Evolutionary conservation across 2,329 filamentous ascomycete species (phyloP).

Genomic region (Ambrosiella xylebori): DNA sequence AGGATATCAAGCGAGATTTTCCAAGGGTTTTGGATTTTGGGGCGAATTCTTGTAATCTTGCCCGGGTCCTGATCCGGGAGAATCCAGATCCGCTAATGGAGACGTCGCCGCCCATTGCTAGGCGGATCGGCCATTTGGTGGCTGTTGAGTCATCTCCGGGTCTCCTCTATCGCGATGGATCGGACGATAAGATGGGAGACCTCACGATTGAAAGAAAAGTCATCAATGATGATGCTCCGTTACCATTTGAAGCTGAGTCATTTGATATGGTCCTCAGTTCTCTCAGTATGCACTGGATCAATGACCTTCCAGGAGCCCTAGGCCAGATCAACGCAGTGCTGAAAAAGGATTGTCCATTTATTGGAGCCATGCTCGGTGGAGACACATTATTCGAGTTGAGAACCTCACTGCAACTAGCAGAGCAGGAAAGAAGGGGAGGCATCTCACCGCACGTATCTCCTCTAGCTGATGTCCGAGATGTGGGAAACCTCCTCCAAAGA

Average conservation of each 20-base stretch:
- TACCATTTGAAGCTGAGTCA: slow-evolving; percentile 57
- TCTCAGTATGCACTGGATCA: slow-evolving; percentile 89
- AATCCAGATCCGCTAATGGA: slow-evolving; percentile 46
- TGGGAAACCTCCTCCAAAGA: slow-evolving; percentile 70
- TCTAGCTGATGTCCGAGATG: slow-evolving; percentile 76
- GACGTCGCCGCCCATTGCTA: slow-evolving; percentile 47
- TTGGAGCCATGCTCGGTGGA: slow-evolving; percentile 91
- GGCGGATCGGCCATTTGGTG: slow-evolving; percentile 55
- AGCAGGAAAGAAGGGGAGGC: slow-evolving; percentile 78
- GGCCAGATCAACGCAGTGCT: slow-evolving; percentile 71
- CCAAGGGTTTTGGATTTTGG: slow-evolving; percentile 77
- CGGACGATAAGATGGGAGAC: slow-evolving; percentile 55
- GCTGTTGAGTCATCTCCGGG: slow-evolving; percentile 66
- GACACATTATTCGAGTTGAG: slow-evolving; percentile 88
- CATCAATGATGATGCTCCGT: slow-evolving; percentile 56
- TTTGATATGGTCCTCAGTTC: slow-evolving; percentile 88
- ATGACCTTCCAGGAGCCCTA: slow-evolving; percentile 75
- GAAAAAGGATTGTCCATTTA: slow-evolving; percentile 80
- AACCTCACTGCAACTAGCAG: slow-evolving; percentile 81
- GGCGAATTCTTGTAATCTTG: slow-evolving; percentile 90
- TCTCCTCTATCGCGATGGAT: slow-evolving; percentile 64
- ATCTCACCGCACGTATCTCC: slow-evolving; percentile 83
- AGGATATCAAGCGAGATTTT: slow-evolving; percentile 88
- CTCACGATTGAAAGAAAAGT: slow-evolving; percentile 59
- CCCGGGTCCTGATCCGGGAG: slow-evolving; percentile 56